These are phyloP conservation scores for Ceratocystis eucalypticola DNA, from an alignment of 2,329 filamentous ascomycete species.

Conservation along the genomic window DNA sequence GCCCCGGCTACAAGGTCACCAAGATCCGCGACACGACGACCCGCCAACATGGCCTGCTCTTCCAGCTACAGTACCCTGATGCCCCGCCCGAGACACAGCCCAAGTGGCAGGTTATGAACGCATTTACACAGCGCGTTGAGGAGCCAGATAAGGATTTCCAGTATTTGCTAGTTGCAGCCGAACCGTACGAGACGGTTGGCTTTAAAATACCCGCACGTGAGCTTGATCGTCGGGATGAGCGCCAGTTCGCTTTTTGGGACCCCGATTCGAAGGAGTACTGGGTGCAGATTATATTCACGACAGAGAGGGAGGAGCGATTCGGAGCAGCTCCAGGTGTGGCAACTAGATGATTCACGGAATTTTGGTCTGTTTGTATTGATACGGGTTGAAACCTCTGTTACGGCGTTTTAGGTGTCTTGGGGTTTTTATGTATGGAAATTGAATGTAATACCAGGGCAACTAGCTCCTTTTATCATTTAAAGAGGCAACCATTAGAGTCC, in stretches of 20 bases:
- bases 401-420: slow-evolving; percentile 3
- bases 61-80: slow-evolving; percentile 92
- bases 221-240: slow-evolving; percentile 75
- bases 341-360: slow-evolving; percentile 22
- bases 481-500: neutral
- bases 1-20: slow-evolving; percentile 94
- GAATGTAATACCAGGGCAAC: slow-evolving; percentile 3
- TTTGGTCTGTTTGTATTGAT: neutral
- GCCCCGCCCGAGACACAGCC: slow-evolving; percentile 63
- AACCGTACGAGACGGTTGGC: slow-evolving; percentile 93
- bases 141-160: slow-evolving; percentile 89
- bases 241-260: slow-evolving; percentile 92
- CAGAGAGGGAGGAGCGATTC: slow-evolving; percentile 86
- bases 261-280: slow-evolving; percentile 93
- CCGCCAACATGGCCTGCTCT: slow-evolving; percentile 78
- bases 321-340: slow-evolving; percentile 50
- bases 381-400: neutral
- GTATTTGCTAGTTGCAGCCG: slow-evolving; percentile 86
- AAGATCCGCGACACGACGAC: slow-evolving; percentile 86
- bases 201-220: slow-evolving; percentile 94
- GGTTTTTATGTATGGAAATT: neutral
- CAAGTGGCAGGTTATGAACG: slow-evolving; percentile 91
- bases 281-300: slow-evolving; percentile 97
- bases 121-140: slow-evolving; percentile 90
- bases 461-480: neutral